Conservation (phyloP, 1,284 basidiomycete genomes). For the Ceratobasidium theobromae region DNA sequence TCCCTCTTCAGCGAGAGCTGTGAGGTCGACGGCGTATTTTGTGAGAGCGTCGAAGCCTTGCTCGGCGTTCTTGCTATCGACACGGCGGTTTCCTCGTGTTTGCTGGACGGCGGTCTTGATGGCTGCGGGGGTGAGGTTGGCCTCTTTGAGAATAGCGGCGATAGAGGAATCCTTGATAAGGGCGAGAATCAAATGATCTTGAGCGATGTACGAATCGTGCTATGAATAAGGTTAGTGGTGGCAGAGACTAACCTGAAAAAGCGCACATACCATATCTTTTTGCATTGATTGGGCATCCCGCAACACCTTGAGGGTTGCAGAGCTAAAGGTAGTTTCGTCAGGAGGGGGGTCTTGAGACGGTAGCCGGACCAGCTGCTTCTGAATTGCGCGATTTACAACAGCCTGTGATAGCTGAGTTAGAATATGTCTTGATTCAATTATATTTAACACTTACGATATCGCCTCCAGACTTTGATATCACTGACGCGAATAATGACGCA, state of each 20-base stretch:
- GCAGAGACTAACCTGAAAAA: neutral
- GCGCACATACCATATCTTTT: constrained; percentile 66
- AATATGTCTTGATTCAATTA: neutral
- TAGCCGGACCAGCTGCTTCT: constrained; percentile 71
- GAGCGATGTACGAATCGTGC: constrained; percentile 51
- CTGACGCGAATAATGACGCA: constrained; percentile 68
- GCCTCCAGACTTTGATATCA: constrained; percentile 75
- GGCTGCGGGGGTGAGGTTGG: constrained; percentile 67
- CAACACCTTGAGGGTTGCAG: constrained; percentile 65
- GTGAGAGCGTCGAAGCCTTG: constrained; percentile 84
- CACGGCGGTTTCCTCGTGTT: constrained; percentile 74
- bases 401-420: constrained; percentile 47
- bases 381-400: constrained; percentile 60
- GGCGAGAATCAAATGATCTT: constrained; percentile 80
- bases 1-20: constrained; percentile 82
- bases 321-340: constrained; percentile 69
- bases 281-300: constrained; percentile 78
- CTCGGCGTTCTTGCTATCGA: constrained; percentile 80
- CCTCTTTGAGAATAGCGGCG: constrained; percentile 68
- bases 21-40: constrained; percentile 79
- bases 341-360: constrained; percentile 86
- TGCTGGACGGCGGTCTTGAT: constrained; percentile 81
- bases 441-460: constrained; percentile 57
- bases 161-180: constrained; percentile 61
- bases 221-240: constrained; percentile 37